Conservation (phyloP, 2,329 filamentous ascomycete species). For the Xylaria polymorpha region DNA sequence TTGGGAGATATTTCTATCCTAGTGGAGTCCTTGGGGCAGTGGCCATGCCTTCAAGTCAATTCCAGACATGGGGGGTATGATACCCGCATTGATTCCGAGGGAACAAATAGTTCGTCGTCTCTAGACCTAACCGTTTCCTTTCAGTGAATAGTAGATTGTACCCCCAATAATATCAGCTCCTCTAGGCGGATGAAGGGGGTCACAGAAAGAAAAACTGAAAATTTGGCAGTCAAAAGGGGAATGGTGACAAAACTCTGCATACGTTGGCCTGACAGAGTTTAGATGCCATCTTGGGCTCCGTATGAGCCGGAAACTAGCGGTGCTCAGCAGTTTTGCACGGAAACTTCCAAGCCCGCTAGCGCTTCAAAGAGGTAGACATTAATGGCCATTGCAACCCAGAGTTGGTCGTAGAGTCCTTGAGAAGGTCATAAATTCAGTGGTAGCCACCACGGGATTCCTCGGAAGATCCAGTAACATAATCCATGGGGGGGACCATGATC, state of each 20-base stretch:
- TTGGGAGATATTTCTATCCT: constrained; percentile 10
- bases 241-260: constrained; percentile 9
- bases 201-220: constrained; percentile 17
- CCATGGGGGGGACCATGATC: constrained; percentile 10
- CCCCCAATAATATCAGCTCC: constrained; percentile 6
- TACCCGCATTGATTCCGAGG: not conserved
- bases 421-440: constrained; percentile 5
- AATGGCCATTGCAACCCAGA: constrained; percentile 21
- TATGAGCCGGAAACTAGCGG: constrained; percentile 1
- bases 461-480: constrained; percentile 22
- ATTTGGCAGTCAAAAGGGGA: constrained; percentile 10
- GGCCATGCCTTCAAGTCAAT: not conserved
- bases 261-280: constrained; percentile 12
- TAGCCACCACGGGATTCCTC: constrained; percentile 24
- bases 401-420: constrained; percentile 15
- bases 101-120: not conserved
- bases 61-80: not conserved
- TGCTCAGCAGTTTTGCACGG: constrained; percentile 13
- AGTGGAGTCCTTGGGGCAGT: constrained; percentile 1
- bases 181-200: not conserved
- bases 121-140: not conserved
- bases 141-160: constrained; percentile 8
- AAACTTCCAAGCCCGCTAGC: constrained; percentile 29
- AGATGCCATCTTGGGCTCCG: constrained; percentile 21
- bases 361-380: constrained; percentile 4